Evolutionary conservation across 1,284 basidiomycete genomes (phyloP), one percentile per base, ranked within the genome.

Genomic region (Trametes hirsuta): DNA sequence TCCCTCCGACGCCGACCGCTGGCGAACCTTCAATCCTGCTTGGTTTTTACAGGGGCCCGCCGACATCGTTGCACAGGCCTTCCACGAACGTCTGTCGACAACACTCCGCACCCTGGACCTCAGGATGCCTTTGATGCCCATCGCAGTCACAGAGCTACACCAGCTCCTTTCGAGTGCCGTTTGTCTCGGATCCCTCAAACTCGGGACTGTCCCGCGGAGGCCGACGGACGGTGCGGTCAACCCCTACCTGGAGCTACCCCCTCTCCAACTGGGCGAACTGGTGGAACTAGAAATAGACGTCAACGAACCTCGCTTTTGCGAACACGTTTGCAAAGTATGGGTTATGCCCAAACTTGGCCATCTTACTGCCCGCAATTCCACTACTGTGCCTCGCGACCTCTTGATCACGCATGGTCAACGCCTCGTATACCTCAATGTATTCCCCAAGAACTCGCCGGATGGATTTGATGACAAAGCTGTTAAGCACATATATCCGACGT

Each of bases 361-460:
- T 10, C 59, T 64, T 6, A 61, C 49, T 36, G 34, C 40, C 14
- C 30, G 58, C 34, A 37, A 41, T 18, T 25, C 48, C n/a, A 6
- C 1, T 4, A 2, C 11, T 2, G 15, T 59, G 1, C 62, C 63
- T 30, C n/a, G 14, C 15, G 44, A 15, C 22, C 22, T 64, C 3
- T 50, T 64, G 22, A 34, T 25, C 15, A 36, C 35, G 18, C 63
- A 64, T 35, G 59, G 63, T 18, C 47, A 34, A 3, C 25, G 12
- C 18, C 53, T 64, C 14, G 36, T 21, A 4, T 61, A 64, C 53
- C 50, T 64, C 34, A 42, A 64, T 47, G 42, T 64, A 34, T 56
- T 36, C 25, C 63, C 59, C 11, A 24, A 44, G 48, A 51, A 24
- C 41, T n/a, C 15, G 18, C 6, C 22, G 10, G 12, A 36, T 18